Percentiles rank a stretch among this genome's conserved stretches.
phyloP scores from a whole-genome alignment of 176 grass and related monocot genomes.

The Saccharum spontaneum region DNA sequence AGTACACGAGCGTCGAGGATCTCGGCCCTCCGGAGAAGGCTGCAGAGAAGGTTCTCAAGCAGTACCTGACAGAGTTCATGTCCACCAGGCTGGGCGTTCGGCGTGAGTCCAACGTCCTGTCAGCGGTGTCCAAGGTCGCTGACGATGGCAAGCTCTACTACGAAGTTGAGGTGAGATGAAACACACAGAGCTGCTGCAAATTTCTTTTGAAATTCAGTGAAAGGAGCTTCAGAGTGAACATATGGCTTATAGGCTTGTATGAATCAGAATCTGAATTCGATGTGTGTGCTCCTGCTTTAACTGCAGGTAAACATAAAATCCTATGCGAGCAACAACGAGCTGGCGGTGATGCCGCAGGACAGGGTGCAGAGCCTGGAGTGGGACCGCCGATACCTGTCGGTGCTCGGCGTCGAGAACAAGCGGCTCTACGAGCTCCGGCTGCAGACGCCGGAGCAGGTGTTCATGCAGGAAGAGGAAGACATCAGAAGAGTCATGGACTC shows the following conservation, averaged over 20 bases:
- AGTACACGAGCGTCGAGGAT: constrained; percentile 60
- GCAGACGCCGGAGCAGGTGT: constrained; percentile 77
- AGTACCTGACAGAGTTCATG: constrained; percentile 87
- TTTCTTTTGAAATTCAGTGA: background rate
- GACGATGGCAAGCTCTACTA: constrained; percentile 87
- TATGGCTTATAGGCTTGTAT: background rate
- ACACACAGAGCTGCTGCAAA: background rate
- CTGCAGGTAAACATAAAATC: constrained; percentile 95
- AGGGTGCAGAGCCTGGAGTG: constrained; percentile 82
- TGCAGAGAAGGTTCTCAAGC: constrained; percentile 64
- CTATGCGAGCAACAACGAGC: constrained; percentile 88
- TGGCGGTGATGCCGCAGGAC: constrained; percentile 91
- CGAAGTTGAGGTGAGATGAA: constrained; percentile 72
- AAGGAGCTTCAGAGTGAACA: background rate
- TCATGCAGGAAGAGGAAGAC: constrained; percentile 68
- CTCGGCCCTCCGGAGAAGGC: constrained; percentile 61
- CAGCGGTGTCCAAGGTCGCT: constrained; percentile 59
- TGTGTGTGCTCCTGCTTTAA: background rate
- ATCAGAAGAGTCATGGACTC: constrained; percentile 84
- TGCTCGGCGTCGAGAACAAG: constrained; percentile 94
- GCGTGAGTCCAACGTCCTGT: constrained; percentile 70
- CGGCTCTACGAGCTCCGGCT: constrained; percentile 73
- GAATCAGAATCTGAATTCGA: background rate
- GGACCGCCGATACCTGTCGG: constrained; percentile 81
- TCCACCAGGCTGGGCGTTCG: constrained; percentile 69